Conservation (phyloP, 2,329 filamentous ascomycete species). For the Didymella pinodella region DNA sequence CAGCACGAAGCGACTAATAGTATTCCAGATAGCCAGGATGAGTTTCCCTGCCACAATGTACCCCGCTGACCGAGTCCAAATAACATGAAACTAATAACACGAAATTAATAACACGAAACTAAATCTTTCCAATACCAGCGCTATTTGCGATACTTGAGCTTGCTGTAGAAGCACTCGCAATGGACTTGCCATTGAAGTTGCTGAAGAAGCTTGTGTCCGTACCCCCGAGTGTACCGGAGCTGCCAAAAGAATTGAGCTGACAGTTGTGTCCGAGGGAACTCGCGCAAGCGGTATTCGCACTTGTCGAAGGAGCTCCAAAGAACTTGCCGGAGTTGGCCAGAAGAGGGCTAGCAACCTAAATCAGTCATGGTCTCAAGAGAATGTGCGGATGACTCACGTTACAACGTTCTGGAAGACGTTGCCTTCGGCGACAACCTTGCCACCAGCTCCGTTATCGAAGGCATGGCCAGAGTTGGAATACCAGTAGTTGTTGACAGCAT, state of each 20-base stretch:
- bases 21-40: no score
- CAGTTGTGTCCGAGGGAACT: constrained; percentile 58
- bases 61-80: no score
- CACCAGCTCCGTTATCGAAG: constrained; percentile 56
- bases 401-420: constrained; percentile 64
- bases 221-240: constrained; percentile 31
- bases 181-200: constrained; percentile 61
- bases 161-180: constrained; percentile 55
- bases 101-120: constrained; percentile 3
- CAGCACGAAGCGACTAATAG: no score
- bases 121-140: constrained; percentile 57
- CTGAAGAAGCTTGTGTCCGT: constrained; percentile 57
- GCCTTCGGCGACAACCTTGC: constrained; percentile 61
- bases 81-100: not conserved
- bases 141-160: constrained; percentile 49
- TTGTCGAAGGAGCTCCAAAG: constrained; percentile 48
- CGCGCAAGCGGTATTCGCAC: constrained; percentile 53
- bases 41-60: no score
- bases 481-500: constrained; percentile 69
- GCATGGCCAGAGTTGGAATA: constrained; percentile 63
- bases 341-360: constrained; percentile 26
- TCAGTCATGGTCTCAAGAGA: not conserved
- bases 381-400: constrained; percentile 19
- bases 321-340: constrained; percentile 52
- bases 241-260: constrained; percentile 55